Evolutionary conservation across 2,329 filamentous ascomycete species (phyloP), one percentile per base, ranked within the genome.

Genomic region (Ascochyta pisi): DNA sequence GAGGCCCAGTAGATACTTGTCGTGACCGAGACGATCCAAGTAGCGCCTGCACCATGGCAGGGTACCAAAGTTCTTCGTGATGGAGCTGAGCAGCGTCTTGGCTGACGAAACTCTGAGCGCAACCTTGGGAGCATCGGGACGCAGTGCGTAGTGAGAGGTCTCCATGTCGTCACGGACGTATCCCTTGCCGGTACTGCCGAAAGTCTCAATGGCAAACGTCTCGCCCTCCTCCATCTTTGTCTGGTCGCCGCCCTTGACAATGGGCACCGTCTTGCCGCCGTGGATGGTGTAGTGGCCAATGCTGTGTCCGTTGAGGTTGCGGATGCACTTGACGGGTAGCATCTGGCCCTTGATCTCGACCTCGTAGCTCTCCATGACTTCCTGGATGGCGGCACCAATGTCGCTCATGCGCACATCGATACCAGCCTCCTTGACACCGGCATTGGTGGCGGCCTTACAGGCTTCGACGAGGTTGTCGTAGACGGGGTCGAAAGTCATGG

Each of bases 201-300:
- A 97, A 0, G 93, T 97, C 81, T 97, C 93, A 67, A 97, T 96
- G 62, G 93, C 93, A 76, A 96, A 98, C 16, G 92, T 88, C 72
- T 98, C 93, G 38, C 92, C 92, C 78, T 97, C 94, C 79, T 97
- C 93, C 94, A 98, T 98, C 83, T 96, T 96, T 48, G 92, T 96
- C 74, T 89, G 87, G 70, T 96, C 91, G 60, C 86, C 85, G 60
- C 87, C 89, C 81, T 96, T 96, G 62, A 97, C 92, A 69, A 97
- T 96, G 0, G 93, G 94, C 47, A 97, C 91, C 64, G 90, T 92
- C 83, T 97, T 97, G 68, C 87, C 90, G 54, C 93, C 92, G 78
- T 97, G 93, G 67, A 97, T 97, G 74, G 87, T 88, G 81, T 93
- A 95, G 59, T 87, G 92, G 53, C 91, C 83, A 70, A 97, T 97